Evolutionary conservation across 83 land plant species (phyloP).

Genomic region (Thuja plicata): DNA sequence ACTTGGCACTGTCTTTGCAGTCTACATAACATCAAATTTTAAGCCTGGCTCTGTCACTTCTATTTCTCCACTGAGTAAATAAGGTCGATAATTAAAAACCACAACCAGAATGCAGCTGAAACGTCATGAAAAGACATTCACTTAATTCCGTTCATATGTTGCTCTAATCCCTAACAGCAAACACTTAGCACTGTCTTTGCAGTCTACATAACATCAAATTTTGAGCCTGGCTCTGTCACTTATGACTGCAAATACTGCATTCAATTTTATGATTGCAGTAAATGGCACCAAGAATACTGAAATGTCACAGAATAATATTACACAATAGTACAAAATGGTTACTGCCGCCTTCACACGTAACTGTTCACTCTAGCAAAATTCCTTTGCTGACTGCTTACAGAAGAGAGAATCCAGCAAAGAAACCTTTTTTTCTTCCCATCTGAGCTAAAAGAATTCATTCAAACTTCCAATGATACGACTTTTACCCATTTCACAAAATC

Average conservation of each 20-base stretch:
- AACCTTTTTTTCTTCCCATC: background rate
- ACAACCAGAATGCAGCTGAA: background rate
- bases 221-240: background rate
- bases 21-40: background rate
- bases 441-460: constrained; percentile 14
- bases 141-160: background rate
- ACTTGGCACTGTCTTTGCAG: background rate
- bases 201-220: background rate
- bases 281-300: constrained; percentile 6
- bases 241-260: background rate
- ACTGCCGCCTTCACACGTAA: background rate
- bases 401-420: background rate
- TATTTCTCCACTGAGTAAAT: too few species aligned
- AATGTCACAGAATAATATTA: constrained; percentile 11
- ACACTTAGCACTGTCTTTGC: background rate
- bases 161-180: background rate
- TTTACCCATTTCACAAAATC: background rate
- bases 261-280: constrained; percentile 3
- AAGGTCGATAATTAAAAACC: background rate
- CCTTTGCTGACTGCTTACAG: constrained; percentile 13
- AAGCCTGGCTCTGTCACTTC: background rate
- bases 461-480: background rate
- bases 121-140: background rate
- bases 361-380: background rate
- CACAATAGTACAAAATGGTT: background rate